phyloP scores from a whole-genome alignment of 129 eudicot genomes.

The Dittrichia graveolens region DNA sequence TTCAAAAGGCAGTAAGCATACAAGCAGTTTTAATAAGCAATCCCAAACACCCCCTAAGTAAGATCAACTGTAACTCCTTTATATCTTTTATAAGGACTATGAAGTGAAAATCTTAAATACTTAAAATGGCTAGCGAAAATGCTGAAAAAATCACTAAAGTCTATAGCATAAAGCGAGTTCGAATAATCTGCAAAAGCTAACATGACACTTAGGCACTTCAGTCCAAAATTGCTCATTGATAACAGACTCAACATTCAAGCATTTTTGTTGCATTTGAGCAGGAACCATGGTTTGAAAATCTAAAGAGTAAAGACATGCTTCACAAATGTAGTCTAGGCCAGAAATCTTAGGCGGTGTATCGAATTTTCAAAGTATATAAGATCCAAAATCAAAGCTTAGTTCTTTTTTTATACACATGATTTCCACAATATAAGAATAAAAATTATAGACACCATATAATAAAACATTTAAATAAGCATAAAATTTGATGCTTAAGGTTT shows the following conservation, averaged over 20 bases:
- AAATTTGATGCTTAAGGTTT: background rate
- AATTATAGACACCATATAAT: background rate
- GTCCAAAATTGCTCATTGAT: background rate
- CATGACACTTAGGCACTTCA: background rate
- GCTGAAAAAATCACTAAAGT: background rate
- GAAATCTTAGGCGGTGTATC: background rate
- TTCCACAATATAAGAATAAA: background rate
- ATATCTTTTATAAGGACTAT: background rate
- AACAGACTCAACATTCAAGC: background rate
- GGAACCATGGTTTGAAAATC: background rate
- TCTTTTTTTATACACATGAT: background rate
- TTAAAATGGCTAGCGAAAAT: background rate
- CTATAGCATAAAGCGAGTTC: conserved; percentile 3
- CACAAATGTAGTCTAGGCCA: conserved; percentile 7
- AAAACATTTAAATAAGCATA: background rate
- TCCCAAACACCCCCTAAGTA: too few species aligned
- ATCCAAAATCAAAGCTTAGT: conserved; percentile 4
- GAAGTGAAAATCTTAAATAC: background rate
- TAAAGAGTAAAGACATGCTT: background rate
- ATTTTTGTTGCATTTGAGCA: conserved; percentile 15
- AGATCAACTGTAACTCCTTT: background rate
- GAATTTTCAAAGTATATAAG: background rate
- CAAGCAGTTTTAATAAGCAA: too few species aligned
- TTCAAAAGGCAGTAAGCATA: too few species aligned
- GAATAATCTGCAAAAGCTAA: background rate